Base-by-base conservation (phyloP, 2,329 filamentous ascomycete species). In the Aspergillus sojae region DNA sequence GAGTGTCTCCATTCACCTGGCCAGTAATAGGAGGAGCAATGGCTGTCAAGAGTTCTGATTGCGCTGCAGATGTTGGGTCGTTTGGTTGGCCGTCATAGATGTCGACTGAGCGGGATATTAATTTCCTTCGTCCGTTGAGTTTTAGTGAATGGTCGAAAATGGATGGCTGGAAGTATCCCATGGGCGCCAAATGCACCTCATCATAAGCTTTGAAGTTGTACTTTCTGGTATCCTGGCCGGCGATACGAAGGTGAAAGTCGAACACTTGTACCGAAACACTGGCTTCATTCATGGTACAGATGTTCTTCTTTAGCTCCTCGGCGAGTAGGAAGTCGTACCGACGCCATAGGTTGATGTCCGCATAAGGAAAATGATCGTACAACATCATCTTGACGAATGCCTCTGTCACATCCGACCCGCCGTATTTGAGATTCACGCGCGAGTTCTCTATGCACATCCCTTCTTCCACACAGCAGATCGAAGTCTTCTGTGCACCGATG, bases 371-470 rank as follows among this genome's bases (percentile, higher is more conserved):
- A 72, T 95, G 91, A 76, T 97, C 94, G 78, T 91, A 93, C 2
- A 99, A 87, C 91, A 98, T 93, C 94, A 98, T 98, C 80, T 95
- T 97, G 76, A 97, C 86, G 72, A 99, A 97, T 0, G 92, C 91
- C 71, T 97, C 93, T 0, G 95, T 98, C 43, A 98, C 91, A 77
- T 99, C 95, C 71, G 86, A 89, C 1, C 95, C 95, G 57, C 95
- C 95, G 72, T 91, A 96, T 77, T 99, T 98, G 68, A 99, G 82
- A 76, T 98, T 98, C 75, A 99, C 88, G 19, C 95, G 88, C 19
- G 95, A 99, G 74, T 97, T 94, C 67, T 98, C 95, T 30, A 97
- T 86, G 73, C 92, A 93, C 79, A 99, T 91, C 2, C 95, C 95
- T 77, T 99, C 95, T 72, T 99, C 95, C 12, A 99, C 94, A 70